phyloP scores from a whole-genome alignment of 1,284 basidiomycete genomes.

The Ceratobasidium sp. region DNA sequence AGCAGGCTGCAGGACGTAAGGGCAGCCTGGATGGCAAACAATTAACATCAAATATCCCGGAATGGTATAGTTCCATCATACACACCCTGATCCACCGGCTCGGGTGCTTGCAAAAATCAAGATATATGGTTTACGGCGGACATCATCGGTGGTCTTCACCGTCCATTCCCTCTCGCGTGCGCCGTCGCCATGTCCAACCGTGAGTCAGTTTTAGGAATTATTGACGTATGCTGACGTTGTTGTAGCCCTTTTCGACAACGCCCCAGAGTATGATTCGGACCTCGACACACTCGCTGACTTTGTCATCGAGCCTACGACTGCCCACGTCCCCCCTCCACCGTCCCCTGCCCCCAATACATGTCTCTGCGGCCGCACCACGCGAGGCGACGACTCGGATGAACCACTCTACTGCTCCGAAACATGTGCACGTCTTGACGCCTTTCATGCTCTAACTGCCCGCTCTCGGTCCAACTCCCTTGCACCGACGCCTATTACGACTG shows the following conservation, averaged over 20 bases:
- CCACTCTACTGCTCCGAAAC: slow-evolving; percentile 32
- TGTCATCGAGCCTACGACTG: slow-evolving; percentile 30
- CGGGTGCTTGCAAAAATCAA: slow-evolving; percentile 17
- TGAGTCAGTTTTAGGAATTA: slow-evolving; percentile 2
- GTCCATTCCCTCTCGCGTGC: not conserved
- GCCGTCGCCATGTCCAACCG: slow-evolving; percentile 23
- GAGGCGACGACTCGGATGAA: slow-evolving; percentile 21
- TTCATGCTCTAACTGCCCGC: slow-evolving; percentile 28
- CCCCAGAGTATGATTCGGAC: slow-evolving; percentile 32
- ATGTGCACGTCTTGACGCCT: slow-evolving; percentile 26
- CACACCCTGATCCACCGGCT: not conserved
- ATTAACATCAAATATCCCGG: not conserved
- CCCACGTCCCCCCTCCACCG: slow-evolving; percentile 19
- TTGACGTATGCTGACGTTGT: not conserved
- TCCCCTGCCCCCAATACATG: slow-evolving; percentile 21
- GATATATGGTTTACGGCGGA: slow-evolving; percentile 15
- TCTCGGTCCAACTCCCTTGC: slow-evolving; percentile 32
- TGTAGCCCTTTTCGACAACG: slow-evolving; percentile 30
- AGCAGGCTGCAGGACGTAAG: slow-evolving; percentile 7
- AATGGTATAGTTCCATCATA: not conserved
- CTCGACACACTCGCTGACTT: slow-evolving; percentile 30
- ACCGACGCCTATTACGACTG: slow-evolving; percentile 12
- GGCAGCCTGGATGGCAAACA: not conserved
- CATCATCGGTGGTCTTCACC: slow-evolving; percentile 5
- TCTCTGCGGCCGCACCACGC: slow-evolving; percentile 26